Evolutionary conservation across 139 green algal genomes (phyloP).

Genomic region (Trebouxia sp.): DNA sequence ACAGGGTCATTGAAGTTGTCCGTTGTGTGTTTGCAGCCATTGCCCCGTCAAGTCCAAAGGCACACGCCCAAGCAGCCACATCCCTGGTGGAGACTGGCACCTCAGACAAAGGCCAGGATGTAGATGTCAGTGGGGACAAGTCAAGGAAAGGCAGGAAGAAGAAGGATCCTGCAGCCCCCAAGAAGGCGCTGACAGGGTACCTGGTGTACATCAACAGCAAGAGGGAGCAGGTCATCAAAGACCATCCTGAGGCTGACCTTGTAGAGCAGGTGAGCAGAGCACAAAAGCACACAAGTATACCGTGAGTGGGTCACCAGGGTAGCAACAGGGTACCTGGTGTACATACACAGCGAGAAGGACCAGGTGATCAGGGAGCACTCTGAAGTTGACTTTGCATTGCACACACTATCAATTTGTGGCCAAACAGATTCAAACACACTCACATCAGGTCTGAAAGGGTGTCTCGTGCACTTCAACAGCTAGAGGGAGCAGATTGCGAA

Average conservation of each 20-base stretch:
- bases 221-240: constrained; percentile 17
- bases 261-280: neutral
- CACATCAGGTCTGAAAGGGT: too few relatives aligned
- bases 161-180: constrained; percentile 26
- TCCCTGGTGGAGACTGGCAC: neutral
- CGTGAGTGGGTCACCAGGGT: too few relatives aligned
- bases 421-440: too few relatives aligned
- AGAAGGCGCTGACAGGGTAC: constrained; percentile 26
- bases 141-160: neutral
- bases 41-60: neutral
- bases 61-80: neutral
- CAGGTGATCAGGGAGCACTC: too few relatives aligned
- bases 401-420: too few relatives aligned
- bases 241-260: constrained; percentile 4
- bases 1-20: neutral
- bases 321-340: too few relatives aligned
- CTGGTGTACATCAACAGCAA: constrained; percentile 28
- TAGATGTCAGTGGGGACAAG: neutral
- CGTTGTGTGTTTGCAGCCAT: neutral
- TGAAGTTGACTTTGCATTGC: too few relatives aligned
- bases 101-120: neutral
- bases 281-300: too few relatives aligned
- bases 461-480: too few relatives aligned
- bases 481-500: too few relatives aligned
- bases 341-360: too few relatives aligned